These are phyloP conservation scores for Pseudogymnoascus sp. DNA, from an alignment of 2,329 filamentous ascomycete species.

Conservation along the genomic window DNA sequence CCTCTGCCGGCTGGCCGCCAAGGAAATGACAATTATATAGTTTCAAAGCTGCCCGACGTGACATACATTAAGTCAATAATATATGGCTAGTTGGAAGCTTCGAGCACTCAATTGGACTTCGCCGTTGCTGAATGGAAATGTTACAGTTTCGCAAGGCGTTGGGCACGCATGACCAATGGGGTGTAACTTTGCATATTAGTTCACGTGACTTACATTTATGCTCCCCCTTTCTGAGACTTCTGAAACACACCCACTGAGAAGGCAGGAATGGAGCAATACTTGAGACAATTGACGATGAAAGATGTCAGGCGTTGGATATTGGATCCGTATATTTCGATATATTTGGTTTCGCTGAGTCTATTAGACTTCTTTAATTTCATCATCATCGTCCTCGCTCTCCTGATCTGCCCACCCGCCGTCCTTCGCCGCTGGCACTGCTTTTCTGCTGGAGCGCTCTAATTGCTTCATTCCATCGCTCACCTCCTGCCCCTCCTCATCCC, in stretches of 20 bases:
- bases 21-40: neutral
- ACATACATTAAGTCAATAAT: neutral
- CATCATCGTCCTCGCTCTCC: constrained; percentile 23
- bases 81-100: neutral
- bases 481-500: constrained; percentile 26
- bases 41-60: neutral
- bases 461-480: constrained; percentile 24
- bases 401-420: constrained; percentile 13
- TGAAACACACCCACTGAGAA: constrained; percentile 6
- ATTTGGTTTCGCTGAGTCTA: neutral
- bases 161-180: neutral
- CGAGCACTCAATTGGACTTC: neutral
- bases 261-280: neutral
- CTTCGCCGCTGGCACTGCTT: constrained; percentile 13
- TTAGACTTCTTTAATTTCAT: constrained; percentile 29
- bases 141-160: neutral
- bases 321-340: constrained; percentile 4
- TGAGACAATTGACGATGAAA: constrained; percentile 3
- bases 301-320: neutral
- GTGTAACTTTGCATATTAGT: neutral
- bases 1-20: neutral
- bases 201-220: neutral
- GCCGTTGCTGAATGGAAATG: neutral
- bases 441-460: constrained; percentile 14
- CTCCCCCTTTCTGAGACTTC: constrained; percentile 3